phyloP scores from a whole-genome alignment of 345 rosid genomes.

The Hibiscus tridactylites region DNA sequence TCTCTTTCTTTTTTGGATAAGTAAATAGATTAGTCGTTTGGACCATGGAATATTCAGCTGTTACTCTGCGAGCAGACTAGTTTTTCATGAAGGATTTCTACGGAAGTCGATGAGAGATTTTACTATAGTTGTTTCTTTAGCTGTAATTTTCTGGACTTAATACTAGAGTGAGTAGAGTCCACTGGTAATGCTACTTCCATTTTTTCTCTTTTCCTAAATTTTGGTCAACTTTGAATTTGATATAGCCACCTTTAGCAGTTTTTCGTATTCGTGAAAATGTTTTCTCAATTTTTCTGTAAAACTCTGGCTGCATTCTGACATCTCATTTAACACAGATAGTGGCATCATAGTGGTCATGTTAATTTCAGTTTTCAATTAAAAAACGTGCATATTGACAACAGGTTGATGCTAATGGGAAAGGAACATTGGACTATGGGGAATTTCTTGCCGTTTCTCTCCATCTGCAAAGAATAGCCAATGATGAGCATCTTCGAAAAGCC shows the following conservation, averaged over 20 bases:
- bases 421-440: conserved; percentile 82
- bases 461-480: conserved; percentile 85
- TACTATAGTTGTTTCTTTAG: background rate
- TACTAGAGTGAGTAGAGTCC: background rate
- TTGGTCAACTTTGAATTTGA: background rate
- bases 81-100: background rate
- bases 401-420: conserved; percentile 93
- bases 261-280: background rate
- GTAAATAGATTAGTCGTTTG: background rate
- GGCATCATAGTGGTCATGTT: background rate
- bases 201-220: background rate
- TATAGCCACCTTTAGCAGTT: background rate
- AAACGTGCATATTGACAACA: conserved; percentile 31
- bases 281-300: background rate
- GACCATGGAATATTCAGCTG: background rate
- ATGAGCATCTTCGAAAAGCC: conserved; percentile 93
- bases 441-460: conserved; percentile 88
- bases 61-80: background rate
- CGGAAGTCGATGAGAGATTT: background rate
- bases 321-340: background rate
- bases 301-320: background rate
- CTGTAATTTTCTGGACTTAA: background rate
- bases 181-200: background rate
- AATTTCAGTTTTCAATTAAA: background rate
- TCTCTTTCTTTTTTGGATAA: no score